These are phyloP conservation scores for Wickerhamomyces strasburgensis DNA, from an alignment of 805 yeast species.

Conservation along the genomic window DNA sequence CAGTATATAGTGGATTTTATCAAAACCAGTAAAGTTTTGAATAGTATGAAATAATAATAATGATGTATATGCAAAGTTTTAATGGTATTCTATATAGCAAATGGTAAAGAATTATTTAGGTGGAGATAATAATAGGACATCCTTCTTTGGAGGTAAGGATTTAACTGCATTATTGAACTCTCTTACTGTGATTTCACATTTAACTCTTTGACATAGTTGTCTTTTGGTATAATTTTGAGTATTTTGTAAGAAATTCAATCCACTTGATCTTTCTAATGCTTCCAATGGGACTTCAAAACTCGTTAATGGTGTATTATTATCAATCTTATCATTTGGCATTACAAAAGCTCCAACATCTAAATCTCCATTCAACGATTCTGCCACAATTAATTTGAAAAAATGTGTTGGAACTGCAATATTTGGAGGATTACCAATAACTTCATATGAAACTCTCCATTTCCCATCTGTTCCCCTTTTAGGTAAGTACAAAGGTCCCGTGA, in stretches of 20 bases:
- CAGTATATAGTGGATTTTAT: neutral
- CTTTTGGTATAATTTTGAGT: slow-evolving; percentile 53
- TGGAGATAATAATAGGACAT: slow-evolving; percentile 10
- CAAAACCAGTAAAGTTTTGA: neutral
- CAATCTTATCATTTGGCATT: slow-evolving; percentile 78
- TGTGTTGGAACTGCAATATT: slow-evolving; percentile 96
- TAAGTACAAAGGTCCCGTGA: slow-evolving; percentile 90
- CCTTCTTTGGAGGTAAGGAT: slow-evolving; percentile 13
- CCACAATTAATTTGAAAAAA: slow-evolving; percentile 86
- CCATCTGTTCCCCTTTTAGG: slow-evolving; percentile 77
- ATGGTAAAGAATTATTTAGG: slow-evolving; percentile 11
- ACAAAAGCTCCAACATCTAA: slow-evolving; percentile 90
- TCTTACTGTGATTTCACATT: slow-evolving; percentile 75
- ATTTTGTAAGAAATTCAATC: slow-evolving; percentile 71
- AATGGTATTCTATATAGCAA: no score
- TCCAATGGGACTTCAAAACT: slow-evolving; percentile 84
- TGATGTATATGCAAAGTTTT: no score
- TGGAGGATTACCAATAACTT: slow-evolving; percentile 95
- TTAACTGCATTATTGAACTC: slow-evolving; percentile 53
- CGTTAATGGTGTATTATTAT: slow-evolving; percentile 64
- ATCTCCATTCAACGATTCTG: slow-evolving; percentile 50
- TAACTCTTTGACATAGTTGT: slow-evolving; percentile 73
- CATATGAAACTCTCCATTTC: slow-evolving; percentile 78
- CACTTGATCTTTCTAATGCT: slow-evolving; percentile 82
- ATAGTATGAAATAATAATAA: no score